phyloP scores from a whole-genome alignment of 306 rosid species.

The Sindora glabra region DNA sequence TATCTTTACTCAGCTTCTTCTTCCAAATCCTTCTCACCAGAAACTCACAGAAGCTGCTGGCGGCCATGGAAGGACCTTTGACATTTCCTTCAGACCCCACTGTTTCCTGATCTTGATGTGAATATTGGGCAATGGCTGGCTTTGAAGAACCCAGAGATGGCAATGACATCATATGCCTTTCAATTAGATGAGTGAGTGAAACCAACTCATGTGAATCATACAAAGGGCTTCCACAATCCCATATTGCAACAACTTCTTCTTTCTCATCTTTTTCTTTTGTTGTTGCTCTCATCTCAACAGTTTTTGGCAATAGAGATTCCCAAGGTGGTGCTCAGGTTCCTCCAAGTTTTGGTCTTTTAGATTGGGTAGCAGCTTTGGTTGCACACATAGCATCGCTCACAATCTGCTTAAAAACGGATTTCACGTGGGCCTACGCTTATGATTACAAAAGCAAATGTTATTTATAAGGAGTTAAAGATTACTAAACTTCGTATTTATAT shows the following conservation, averaged over 20 bases:
- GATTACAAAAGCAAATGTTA: no score
- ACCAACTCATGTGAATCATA: constrained; percentile 71
- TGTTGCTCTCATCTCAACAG: constrained; percentile 22
- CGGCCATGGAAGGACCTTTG: constrained; percentile 22
- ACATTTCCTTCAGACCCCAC: background rate
- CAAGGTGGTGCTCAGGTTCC: background rate
- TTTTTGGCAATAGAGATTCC: no score
- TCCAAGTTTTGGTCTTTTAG: background rate
- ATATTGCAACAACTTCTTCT: constrained; percentile 25
- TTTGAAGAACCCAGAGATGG: constrained; percentile 44
- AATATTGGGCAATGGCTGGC: constrained; percentile 20
- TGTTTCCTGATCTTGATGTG: background rate
- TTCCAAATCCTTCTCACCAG: constrained; percentile 33
- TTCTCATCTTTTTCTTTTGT: constrained; percentile 6
- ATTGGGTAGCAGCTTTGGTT: no score
- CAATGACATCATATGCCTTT: constrained; percentile 51
- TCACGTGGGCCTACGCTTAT: no score
- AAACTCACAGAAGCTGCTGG: constrained; percentile 17
- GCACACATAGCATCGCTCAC: no score
- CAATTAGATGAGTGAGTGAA: constrained; percentile 51
- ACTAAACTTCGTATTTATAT: no score
- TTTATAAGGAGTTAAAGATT: no score
- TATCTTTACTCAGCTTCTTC: constrained; percentile 13
- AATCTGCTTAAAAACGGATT: no score
- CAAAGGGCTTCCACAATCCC: constrained; percentile 91